Percentiles rank a stretch among this genome's conserved stretches.
Conservation (phyloP, 225 moss, liverwort and hornwort species). For the Neckera pumila region DNA sequence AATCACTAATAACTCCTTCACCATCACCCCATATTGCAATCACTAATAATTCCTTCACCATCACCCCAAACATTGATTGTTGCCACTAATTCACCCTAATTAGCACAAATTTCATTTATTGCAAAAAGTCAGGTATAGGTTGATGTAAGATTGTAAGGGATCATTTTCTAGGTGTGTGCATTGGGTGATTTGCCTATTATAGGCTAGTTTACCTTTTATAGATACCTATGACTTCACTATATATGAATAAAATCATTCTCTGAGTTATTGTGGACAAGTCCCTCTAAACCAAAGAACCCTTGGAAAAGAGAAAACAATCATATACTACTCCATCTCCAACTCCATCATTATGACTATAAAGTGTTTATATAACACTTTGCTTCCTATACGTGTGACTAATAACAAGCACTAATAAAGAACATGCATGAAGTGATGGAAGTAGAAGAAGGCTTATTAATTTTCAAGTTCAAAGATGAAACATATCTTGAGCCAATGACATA, state of each 20-base stretch:
- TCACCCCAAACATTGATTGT: no score
- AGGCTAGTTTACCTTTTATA: not conserved
- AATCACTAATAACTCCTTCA: no score
- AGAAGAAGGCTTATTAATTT: not conserved
- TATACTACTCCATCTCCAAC: not conserved
- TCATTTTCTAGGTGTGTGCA: no score
- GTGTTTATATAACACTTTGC: rapidly evolving
- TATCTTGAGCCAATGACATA: no score
- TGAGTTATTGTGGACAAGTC: not conserved
- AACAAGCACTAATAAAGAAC: not conserved
- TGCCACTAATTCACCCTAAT: no score
- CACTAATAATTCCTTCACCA: no score
- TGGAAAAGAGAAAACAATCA: not conserved
- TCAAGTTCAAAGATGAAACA: not conserved
- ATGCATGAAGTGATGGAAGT: rapidly evolving
- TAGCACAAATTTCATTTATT: no score
- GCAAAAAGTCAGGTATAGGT: no score
- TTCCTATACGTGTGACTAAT: not conserved
- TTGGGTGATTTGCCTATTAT: no score
- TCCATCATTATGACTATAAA: no score
- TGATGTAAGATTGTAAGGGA: no score
- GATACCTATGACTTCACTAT: not conserved
- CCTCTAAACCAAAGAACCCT: not conserved
- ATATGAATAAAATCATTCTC: not conserved
- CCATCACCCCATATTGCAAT: no score